Evolutionary conservation across 2,329 filamentous ascomycete genomes (phyloP).

Genomic region (Diaporthe sp.): DNA sequence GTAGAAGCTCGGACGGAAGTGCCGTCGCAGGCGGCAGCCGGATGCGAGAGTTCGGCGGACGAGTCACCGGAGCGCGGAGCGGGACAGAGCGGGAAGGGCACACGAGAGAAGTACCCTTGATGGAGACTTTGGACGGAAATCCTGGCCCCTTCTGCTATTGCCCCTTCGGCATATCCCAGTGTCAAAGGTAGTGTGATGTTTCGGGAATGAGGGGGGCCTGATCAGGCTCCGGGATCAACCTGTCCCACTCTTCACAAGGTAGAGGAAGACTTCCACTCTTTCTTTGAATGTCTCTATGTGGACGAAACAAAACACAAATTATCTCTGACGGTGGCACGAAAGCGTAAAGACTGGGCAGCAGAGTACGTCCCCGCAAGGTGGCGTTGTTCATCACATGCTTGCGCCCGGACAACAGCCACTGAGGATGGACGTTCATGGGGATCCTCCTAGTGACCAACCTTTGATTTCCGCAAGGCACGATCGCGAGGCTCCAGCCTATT

Average conservation of each 20-base stretch:
- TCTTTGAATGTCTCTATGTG: background rate
- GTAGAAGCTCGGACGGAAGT: background rate
- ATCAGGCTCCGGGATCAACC: background rate
- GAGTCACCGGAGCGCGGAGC: background rate
- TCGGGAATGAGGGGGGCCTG: background rate
- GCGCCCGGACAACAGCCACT: slow-evolving; percentile 16
- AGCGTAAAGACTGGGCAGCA: background rate
- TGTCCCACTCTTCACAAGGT: background rate
- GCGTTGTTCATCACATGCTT: background rate
- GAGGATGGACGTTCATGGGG: background rate
- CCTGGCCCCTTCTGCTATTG: background rate
- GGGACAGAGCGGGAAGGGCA: background rate
- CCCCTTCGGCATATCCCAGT: slow-evolving; percentile 1
- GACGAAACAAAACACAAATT: background rate
- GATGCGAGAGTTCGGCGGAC: background rate
- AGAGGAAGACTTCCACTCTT: background rate
- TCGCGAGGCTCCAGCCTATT: background rate
- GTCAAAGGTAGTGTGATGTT: slow-evolving; percentile 3
- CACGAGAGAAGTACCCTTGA: slow-evolving; percentile 16
- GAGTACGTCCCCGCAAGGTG: background rate
- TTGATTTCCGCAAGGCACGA: background rate
- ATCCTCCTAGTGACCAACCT: background rate
- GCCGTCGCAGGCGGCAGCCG: background rate
- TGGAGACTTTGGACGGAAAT: background rate
- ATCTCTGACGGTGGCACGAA: no score